phyloP scores from a whole-genome alignment of 2,329 filamentous ascomycete genomes.

The Neobulgaria alba region DNA sequence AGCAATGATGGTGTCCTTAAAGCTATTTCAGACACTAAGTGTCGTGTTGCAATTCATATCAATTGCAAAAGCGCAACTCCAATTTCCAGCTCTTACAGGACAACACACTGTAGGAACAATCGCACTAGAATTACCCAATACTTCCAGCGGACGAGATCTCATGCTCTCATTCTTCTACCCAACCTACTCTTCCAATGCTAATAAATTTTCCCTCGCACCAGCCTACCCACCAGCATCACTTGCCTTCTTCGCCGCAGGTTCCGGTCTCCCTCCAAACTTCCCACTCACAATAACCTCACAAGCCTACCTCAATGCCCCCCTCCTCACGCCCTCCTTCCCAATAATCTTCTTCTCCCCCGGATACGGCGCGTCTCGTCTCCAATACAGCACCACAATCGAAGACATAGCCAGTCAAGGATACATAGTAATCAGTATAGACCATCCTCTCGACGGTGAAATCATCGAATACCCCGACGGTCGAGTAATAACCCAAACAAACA shows the following conservation, averaged over 20 bases:
- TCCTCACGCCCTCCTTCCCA: constrained; percentile 12
- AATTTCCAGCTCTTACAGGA: constrained; percentile 5
- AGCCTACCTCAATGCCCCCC: constrained; percentile 7
- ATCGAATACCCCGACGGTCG: constrained; percentile 27
- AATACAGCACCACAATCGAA: constrained; percentile 24
- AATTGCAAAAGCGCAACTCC: not conserved
- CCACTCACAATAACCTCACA: constrained; percentile 5
- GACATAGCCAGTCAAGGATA: constrained; percentile 28
- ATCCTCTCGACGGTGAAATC: constrained; percentile 26
- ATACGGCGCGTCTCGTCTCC: constrained; percentile 19
- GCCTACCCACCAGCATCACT: constrained; percentile 6
- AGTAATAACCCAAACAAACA: constrained; percentile 3
- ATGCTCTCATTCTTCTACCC: constrained; percentile 18
- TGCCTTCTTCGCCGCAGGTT: not conserved
- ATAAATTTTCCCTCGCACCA: constrained; percentile 6
- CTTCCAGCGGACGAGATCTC: constrained; percentile 8
- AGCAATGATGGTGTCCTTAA: too few species aligned
- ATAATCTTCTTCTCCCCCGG: constrained; percentile 28
- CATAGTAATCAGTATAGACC: constrained; percentile 28
- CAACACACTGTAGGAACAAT: constrained; percentile 4
- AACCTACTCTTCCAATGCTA: not conserved
- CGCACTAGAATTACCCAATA: constrained; percentile 6
- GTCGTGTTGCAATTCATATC: too few species aligned
- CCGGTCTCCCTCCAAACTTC: constrained; percentile 2
- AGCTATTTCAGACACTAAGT: too few species aligned